Percentiles rank a stretch among this genome's conserved stretches.
Evolutionary conservation across 2,329 filamentous ascomycete genomes (phyloP).

Genomic region (Neodidymelliopsis sp.): DNA sequence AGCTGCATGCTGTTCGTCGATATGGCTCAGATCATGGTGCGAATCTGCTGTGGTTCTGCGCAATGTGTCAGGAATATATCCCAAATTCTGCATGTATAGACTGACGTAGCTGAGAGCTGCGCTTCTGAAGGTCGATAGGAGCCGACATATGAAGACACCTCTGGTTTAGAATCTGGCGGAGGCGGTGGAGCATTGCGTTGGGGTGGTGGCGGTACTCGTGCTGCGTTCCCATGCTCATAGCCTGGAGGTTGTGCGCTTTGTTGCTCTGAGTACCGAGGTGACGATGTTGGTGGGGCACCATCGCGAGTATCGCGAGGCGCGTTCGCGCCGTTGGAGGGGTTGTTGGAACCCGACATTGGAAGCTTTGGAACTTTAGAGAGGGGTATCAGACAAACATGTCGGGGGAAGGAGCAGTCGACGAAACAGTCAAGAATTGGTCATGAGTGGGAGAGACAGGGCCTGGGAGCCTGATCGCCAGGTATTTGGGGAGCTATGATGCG

Average conservation of each 20-base stretch:
- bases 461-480: slow-evolving; percentile 11
- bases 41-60: slow-evolving; percentile 22
- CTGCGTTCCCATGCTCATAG: slow-evolving; percentile 11
- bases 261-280: slow-evolving; percentile 23
- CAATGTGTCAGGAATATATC: slow-evolving; percentile 17
- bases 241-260: slow-evolving; percentile 21
- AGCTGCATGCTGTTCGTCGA: slow-evolving; percentile 25
- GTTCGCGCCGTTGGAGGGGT: slow-evolving; percentile 23
- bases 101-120: slow-evolving; percentile 22
- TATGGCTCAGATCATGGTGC: slow-evolving; percentile 25
- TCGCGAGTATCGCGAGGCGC: slow-evolving; percentile 25
- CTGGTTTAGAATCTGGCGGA: slow-evolving; percentile 28
- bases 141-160: slow-evolving; percentile 37
- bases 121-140: slow-evolving; percentile 37
- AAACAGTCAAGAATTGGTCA: too few species aligned
- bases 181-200: slow-evolving; percentile 8
- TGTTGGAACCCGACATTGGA: slow-evolving; percentile 33
- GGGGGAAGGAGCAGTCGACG: neutral
- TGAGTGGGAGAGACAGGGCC: neutral
- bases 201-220: slow-evolving; percentile 4
- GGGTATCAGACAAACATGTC: slow-evolving; percentile 14
- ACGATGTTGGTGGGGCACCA: slow-evolving; percentile 25
- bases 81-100: neutral
- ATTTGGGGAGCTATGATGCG: slow-evolving; percentile 10
- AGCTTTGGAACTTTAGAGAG: slow-evolving; percentile 1